Evolutionary conservation across 306 rosid genomes (phyloP).

Genomic region (Pterocarpus macrocarpus): DNA sequence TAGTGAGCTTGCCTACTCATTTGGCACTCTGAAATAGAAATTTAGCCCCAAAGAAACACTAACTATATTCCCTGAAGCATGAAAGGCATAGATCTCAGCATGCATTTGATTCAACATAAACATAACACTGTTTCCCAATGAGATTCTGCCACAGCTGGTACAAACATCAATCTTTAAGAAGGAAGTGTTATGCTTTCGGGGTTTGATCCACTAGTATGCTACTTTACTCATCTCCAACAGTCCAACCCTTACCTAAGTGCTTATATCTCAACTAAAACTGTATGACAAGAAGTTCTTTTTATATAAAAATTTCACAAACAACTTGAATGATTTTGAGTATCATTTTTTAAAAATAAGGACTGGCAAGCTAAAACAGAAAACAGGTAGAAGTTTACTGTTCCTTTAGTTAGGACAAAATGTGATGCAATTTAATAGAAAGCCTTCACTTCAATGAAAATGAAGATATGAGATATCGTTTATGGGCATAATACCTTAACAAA

Average conservation of each 20-base stretch:
- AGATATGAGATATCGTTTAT: conserved; percentile 35
- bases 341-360: conserved; percentile 4
- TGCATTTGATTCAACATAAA: conserved; percentile 5
- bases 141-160: background rate
- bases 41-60: background rate
- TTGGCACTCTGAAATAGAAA: conserved; percentile 15
- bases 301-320: conserved; percentile 11
- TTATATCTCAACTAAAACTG: background rate
- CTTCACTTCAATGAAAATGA: conserved; percentile 38
- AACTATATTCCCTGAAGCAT: background rate
- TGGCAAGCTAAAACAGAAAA: background rate
- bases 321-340: background rate
- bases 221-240: background rate
- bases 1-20: conserved; percentile 28
- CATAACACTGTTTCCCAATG: background rate
- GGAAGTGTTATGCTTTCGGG: background rate
- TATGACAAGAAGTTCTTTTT: background rate
- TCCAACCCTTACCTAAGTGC: background rate
- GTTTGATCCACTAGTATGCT: background rate
- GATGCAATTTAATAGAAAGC: conserved; percentile 22
- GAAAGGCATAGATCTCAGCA: background rate
- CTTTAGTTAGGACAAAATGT: conserved; percentile 28
- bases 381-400: background rate
- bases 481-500: conserved; percentile 73
- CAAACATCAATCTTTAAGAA: background rate